These are phyloP conservation scores for Copromyces sp. DNA, from an alignment of 495 filamentous ascomycete genomes.

Conservation along the genomic window DNA sequence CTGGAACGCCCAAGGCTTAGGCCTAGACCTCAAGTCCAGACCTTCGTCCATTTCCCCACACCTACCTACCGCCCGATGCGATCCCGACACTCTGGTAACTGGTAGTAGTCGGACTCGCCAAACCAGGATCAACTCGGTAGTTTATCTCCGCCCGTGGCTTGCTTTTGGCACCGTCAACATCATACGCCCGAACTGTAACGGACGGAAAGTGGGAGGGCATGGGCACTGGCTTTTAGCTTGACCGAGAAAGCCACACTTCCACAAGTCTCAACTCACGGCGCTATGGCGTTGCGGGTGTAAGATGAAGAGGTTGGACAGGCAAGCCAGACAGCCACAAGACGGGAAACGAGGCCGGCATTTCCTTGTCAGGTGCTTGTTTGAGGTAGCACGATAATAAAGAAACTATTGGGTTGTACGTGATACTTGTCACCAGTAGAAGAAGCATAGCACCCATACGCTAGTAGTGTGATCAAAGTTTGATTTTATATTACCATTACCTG, in stretches of 20 bases:
- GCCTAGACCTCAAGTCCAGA: background rate
- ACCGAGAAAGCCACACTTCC: background rate
- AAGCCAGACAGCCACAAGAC: background rate
- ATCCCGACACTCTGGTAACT: background rate
- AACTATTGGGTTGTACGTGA: background rate
- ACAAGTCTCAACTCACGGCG: background rate
- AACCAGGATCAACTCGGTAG: background rate
- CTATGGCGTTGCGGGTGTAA: background rate
- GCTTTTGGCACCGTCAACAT: background rate
- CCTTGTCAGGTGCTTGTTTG: background rate
- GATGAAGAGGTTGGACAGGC: background rate
- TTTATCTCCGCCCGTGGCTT: background rate
- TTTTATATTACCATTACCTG: background rate
- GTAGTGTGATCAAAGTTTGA: background rate
- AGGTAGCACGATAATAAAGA: background rate
- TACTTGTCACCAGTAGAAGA: background rate
- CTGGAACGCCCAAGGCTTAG: background rate
- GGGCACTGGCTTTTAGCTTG: no score
- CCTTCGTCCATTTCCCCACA: no score
- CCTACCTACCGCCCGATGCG: background rate
- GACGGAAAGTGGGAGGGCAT: no score
- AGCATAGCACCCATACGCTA: no score
- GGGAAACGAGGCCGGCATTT: background rate
- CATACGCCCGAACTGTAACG: no score
- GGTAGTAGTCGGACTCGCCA: background rate